phyloP scores from a whole-genome alignment of 2,329 filamentous ascomycete species.

The Penicillium sp. region DNA sequence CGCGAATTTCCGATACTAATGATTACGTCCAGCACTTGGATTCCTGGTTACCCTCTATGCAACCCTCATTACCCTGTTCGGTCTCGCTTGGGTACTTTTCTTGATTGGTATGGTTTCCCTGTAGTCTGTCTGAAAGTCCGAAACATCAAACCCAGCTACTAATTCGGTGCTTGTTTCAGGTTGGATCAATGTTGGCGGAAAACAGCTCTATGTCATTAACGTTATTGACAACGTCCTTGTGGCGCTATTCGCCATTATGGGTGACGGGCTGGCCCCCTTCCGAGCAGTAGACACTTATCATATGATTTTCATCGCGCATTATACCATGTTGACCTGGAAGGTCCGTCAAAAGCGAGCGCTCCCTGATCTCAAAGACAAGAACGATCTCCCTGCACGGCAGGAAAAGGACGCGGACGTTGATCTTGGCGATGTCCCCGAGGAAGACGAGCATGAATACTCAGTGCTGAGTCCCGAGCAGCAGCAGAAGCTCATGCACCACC shows the following conservation, averaged over 20 bases:
- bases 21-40: constrained; percentile 61
- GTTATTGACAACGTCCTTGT: constrained; percentile 72
- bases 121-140: neutral
- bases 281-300: constrained; percentile 82
- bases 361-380: constrained; percentile 66
- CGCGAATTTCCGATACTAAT: neutral
- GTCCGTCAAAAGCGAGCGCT: constrained; percentile 63
- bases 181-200: constrained; percentile 79
- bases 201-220: constrained; percentile 69
- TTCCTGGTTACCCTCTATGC: constrained; percentile 85
- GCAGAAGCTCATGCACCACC: constrained; percentile 71
- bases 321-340: constrained; percentile 67
- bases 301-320: constrained; percentile 79
- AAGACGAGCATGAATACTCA: constrained; percentile 59
- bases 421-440: constrained; percentile 41
- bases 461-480: constrained; percentile 69
- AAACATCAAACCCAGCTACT: neutral
- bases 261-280: constrained; percentile 72
- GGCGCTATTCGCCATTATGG: constrained; percentile 70
- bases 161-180: constrained; percentile 37
- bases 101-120: constrained; percentile 63
- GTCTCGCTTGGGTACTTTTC: constrained; percentile 87
- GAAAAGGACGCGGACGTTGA: constrained; percentile 50
- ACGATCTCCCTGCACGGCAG: constrained; percentile 61
- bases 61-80: constrained; percentile 78